Evolutionary conservation across 2,329 filamentous ascomycete genomes (phyloP), one percentile per base, ranked within the genome.

Genomic region (Mycocentrospora acerina): DNA sequence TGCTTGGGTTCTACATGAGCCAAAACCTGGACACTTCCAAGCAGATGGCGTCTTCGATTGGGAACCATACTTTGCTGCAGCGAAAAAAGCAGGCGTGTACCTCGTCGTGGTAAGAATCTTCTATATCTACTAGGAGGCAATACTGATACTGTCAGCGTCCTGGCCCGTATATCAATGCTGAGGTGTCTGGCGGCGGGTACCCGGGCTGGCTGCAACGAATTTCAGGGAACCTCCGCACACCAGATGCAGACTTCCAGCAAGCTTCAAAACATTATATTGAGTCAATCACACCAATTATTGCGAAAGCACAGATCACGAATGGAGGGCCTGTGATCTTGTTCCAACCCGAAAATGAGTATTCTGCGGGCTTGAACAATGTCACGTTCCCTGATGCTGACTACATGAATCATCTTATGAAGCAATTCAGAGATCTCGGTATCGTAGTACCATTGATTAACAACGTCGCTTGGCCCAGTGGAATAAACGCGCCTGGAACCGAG

Each of bases 321-420:
- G 87, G 85, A 0, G 88, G 88, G 0, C 86, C 86, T 0, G 75
- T 91, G 2, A 86, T 91, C 44, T 68, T 90, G 1, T 77, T 85
- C 35, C 87, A 93, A 59, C 82, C 85, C 0, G 88, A 93, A 60
- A 91, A 91, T 46, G 88, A 91, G 60, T 89, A 90, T 57, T 80
- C 76, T 3, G 64, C 69, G 18, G 73, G 71, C 4, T 60, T 69
- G 18, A 70, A 70, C 4, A 68, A 75, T 6, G 62, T 66, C 0
- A 64, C 67, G 4, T 86, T 83, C 43, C 83, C 83, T 0, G 80
- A 87, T 51, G 72, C 74, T 0, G 70, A 74, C 0, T 90, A 90
- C 57, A 80, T 89, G 64, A 75, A 80, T 40, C 80, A 82, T 45
- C 80, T 89, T 8, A 79, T 85, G 37, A 72, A 87, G 24, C 83